Evolutionary conservation across 2,329 filamentous ascomycete species (phyloP).

Genomic region (Claviceps sp.): DNA sequence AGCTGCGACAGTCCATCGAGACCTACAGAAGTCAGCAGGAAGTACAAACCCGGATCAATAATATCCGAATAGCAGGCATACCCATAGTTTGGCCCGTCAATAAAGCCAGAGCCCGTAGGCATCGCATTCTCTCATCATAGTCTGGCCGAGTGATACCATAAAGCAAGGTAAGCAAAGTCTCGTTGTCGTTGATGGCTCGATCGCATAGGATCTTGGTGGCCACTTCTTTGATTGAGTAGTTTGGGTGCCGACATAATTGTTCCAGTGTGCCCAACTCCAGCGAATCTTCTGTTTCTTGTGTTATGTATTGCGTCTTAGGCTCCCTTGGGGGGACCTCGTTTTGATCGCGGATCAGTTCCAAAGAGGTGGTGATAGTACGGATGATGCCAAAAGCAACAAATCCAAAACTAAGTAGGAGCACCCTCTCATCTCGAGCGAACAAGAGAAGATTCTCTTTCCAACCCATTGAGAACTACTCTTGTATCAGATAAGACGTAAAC

Average conservation of each 20-base stretch:
- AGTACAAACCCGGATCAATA: neutral
- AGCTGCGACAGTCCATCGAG: conserved; percentile 30
- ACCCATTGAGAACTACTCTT: conserved; percentile 21
- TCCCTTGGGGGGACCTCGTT: conserved; percentile 52
- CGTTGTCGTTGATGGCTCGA: conserved; percentile 43
- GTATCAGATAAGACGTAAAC: conserved; percentile 7
- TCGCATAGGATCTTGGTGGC: conserved; percentile 46
- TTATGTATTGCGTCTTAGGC: conserved; percentile 59
- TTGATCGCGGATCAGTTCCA: conserved; percentile 47
- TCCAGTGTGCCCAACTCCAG: conserved; percentile 52
- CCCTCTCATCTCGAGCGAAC: conserved; percentile 34
- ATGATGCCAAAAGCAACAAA: conserved; percentile 47
- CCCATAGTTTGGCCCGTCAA: conserved; percentile 31
- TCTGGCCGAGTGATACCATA: conserved; percentile 45
- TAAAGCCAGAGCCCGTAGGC: conserved; percentile 41
- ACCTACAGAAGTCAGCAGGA: conserved; percentile 15
- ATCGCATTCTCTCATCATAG: conserved; percentile 45
- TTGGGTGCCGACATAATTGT: conserved; percentile 56
- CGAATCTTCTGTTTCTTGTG: conserved; percentile 61
- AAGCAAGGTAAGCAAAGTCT: conserved; percentile 36
- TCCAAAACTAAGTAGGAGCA: conserved; percentile 39
- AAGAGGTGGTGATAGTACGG: conserved; percentile 41
- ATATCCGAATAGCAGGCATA: conserved; percentile 6
- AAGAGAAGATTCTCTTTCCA: conserved; percentile 17
- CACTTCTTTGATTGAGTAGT: conserved; percentile 58